A percentile compares a stretch with the other conserved stretches of the same genome.
These are phyloP conservation scores for Fagopyrum homotropicum DNA, from an alignment of 148 eudicot species.

Conservation along the genomic window DNA sequence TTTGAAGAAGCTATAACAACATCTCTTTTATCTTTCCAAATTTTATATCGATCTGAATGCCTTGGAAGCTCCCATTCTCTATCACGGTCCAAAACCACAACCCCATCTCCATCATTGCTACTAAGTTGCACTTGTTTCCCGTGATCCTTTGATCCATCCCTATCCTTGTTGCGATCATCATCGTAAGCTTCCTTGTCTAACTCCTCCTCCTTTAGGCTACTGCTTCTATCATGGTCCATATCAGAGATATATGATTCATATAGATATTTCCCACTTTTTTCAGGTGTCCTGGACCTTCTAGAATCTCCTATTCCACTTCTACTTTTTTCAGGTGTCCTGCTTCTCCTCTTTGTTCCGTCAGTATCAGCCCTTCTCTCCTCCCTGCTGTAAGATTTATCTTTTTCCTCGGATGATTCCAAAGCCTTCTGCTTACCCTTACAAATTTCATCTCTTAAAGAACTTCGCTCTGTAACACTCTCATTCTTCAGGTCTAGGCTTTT, in stretches of 20 bases:
- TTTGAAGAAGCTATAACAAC: conserved; percentile 83
- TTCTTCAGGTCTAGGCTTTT: conserved; percentile 28
- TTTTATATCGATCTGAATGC: conserved; percentile 49
- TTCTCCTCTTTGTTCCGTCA: conserved; percentile 32
- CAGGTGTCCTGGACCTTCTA: conserved; percentile 56
- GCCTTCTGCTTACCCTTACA: conserved; percentile 26
- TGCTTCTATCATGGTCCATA: conserved; percentile 49
- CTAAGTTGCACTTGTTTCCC: conserved; percentile 59
- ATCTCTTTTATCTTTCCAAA: conserved; percentile 61
- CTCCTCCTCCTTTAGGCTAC: conserved; percentile 39
- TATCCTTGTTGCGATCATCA: conserved; percentile 54
- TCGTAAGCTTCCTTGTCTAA: conserved; percentile 45
- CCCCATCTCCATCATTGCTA: conserved; percentile 44
- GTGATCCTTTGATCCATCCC: conserved; percentile 46
- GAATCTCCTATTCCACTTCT: conserved; percentile 47
- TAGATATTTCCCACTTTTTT: conserved; percentile 54
- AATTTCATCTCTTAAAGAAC: conserved; percentile 25
- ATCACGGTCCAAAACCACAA: conserved; percentile 33
- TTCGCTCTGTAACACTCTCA: conserved; percentile 34
- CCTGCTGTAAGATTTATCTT: conserved; percentile 36
- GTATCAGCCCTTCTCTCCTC: conserved; percentile 42
- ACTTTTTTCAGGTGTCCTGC: conserved; percentile 62
- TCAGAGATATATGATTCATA: conserved; percentile 43
- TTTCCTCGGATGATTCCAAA: conserved; percentile 35
- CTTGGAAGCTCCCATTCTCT: conserved; percentile 40